Base-by-base conservation (phyloP, 257 asterid species). In the Lantana camara region DNA sequence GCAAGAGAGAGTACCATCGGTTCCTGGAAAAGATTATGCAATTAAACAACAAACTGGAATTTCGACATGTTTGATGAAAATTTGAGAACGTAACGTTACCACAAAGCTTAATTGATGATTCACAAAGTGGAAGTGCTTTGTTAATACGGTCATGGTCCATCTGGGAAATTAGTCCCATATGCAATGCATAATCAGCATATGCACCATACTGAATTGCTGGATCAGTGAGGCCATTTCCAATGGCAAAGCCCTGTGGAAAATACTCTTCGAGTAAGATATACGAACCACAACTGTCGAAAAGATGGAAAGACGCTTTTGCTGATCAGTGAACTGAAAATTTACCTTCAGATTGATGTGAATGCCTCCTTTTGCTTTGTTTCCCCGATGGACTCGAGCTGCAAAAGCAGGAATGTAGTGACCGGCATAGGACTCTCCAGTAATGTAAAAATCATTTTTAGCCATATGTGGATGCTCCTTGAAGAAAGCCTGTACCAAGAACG, bases 381-480 rank as follows among this genome's bases (percentile, higher is more conserved):
- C 95, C 38, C 42, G 70, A 72, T 87, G 82, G 55, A 87, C 80
- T 42, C 95, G 82, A 34, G 92, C 80, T 71, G 92, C 95, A 63
- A 87, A 66, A 72, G 95, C 92, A 65, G 95, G 95, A 70, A 87
- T 82, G 37, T 87, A 87, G 66, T 87, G 95, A 37, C 95, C 95
- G 40, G 95, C 95, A 55, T 86, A 86, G 44, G 91, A 86, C 73
- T 86, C 95, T 37, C 95, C 95, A 32, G 92, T 87, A 42, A 87
- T 84, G 75, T 75, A 87, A 52, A 87, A 84, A 61, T 87, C 92
- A 55, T 84, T 87, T 72, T 80, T 71, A 2, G 77, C 85, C 47
- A 82, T 64, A 49, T 78, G 76, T 10, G 89, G 85, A 67, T 87
- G 95, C 83, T 84, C 87, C 13, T 67, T 60, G 59, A 87, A 84